phyloP scores from a whole-genome alignment of 2,329 filamentous ascomycete species.

The Aspergillus oerlinghausenensis region DNA sequence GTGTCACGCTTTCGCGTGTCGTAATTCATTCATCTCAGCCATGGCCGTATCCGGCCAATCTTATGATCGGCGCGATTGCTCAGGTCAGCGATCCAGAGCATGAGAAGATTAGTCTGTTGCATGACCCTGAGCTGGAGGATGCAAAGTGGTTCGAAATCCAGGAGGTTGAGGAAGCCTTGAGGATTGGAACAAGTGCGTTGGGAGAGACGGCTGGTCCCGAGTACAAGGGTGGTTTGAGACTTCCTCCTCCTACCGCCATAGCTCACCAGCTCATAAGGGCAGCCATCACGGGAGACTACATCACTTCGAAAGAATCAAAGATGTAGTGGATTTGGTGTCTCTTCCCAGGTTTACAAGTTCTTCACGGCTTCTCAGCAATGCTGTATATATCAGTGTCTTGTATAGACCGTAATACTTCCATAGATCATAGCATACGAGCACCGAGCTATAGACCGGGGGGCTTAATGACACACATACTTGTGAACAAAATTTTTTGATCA shows the following conservation, averaged over 20 bases:
- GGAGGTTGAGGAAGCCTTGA: conserved; percentile 72
- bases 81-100: conserved; percentile 71
- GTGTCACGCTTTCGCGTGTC: conserved; percentile 70
- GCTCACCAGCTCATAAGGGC: conserved; percentile 82
- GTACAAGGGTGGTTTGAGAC: conserved; percentile 69
- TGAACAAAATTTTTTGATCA: background rate
- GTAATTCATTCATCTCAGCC: conserved; percentile 80
- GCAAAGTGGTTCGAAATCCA: conserved; percentile 84
- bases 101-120: conserved; percentile 74
- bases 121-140: conserved; percentile 87
- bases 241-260: conserved; percentile 86
- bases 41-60: conserved; percentile 78
- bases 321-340: conserved; percentile 21
- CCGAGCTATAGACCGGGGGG: background rate
- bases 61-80: conserved; percentile 85
- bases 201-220: conserved; percentile 60
- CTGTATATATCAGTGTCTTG: background rate
- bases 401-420: background rate
- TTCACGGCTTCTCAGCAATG: background rate
- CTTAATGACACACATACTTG: background rate
- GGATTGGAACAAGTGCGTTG: conserved; percentile 61
- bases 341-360: background rate
- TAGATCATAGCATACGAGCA: background rate
- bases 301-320: conserved; percentile 52
- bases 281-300: conserved; percentile 67